Percentiles rank a stretch among this genome's conserved stretches.
These are phyloP conservation scores for Gaertneriomyces sp. DNA, from an alignment of 192 early-diverging fungal species.

Conservation along the genomic window DNA sequence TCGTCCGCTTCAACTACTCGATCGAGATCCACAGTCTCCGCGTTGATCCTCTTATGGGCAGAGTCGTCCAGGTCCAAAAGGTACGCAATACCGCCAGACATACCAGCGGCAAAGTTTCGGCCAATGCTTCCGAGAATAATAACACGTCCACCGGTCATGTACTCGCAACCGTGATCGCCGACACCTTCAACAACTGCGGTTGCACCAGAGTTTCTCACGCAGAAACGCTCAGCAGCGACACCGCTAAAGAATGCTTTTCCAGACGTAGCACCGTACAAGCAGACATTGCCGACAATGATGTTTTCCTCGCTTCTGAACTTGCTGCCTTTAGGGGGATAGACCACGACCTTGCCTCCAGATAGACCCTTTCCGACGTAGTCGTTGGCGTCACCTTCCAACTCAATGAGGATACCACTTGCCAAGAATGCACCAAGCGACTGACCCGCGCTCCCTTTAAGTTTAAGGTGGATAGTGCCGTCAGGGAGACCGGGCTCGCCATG, in stretches of 20 bases:
- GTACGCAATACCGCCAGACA: constrained; percentile 97
- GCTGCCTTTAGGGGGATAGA: constrained; percentile 82
- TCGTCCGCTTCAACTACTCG: constrained; percentile 75
- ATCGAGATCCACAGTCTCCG: constrained; percentile 87
- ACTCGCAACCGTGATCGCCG: constrained; percentile 99
- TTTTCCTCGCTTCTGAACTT: constrained; percentile 81
- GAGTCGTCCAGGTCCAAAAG: constrained; percentile 67
- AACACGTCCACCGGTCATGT: constrained; percentile 97
- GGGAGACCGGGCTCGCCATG: constrained; percentile 82
- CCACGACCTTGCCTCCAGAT: constrained; percentile 83
- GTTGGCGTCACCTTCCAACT: constrained; percentile 96
- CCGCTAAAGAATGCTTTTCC: constrained; percentile 90
- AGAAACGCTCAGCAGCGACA: constrained; percentile 95
- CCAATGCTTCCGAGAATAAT: constrained; percentile 85
- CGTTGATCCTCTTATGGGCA: constrained; percentile 76
- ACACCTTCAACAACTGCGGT: constrained; percentile 91
- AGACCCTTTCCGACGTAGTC: constrained; percentile 99
- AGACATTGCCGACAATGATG: constrained; percentile 95
- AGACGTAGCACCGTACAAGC: constrained; percentile 93
- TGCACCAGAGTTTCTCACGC: constrained; percentile 97
- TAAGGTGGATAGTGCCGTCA: constrained; percentile 80
- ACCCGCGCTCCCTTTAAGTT: constrained; percentile 87
- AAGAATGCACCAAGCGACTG: constrained; percentile 96
- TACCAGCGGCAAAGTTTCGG: constrained; percentile 98
- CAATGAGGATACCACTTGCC: constrained; percentile 80